Evolutionary conservation across 202 grass and related monocot genomes (phyloP), one percentile per base, ranked within the genome.

Genomic region (Cymbopogon flexuosus): DNA sequence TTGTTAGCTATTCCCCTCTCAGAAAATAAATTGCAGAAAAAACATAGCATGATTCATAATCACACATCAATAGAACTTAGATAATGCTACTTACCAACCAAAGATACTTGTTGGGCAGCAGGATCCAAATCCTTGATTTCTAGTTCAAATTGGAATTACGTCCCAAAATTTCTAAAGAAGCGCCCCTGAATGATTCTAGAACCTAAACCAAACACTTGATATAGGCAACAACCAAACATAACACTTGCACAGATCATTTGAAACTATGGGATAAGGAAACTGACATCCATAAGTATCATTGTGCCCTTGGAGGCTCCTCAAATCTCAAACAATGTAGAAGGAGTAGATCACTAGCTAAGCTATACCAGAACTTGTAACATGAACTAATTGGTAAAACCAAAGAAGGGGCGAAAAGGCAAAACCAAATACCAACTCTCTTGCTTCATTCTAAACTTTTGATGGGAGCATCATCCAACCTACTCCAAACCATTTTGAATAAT

Each of bases 381-480:
- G 21, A 0, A 74, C 2, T 23, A 68, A 68, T 14, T 24, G 5
- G 2, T 3, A 16, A 10, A 22, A 45, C 82, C 10, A 15, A 21
- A 24, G 57, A 37, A 83, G 66, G 72, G 14, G 2, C 15, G 24
- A 36, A 34, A 35, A 71, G 46, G 34, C 49, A 15, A 7, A 1
- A 73, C 72, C 43, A 73, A 5, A 56, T 18, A 27, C 9, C 22
- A 72, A 82, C 3, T 56, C 30, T 47, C 71, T 66, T 56, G 23
- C 62, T 56, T 75, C 73, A 66, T 65, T 83, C 35, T 14, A 15
- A 62, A 82, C 22, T 12, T 59, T 23, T 24, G 5, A 76, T 59
- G 21, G 51, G 40, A 79, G 51, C 24, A 79, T 51, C 6, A 62
- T n/a, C 40, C 62, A 62, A 42, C 54, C 4, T 33, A 62, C 14